Percentiles rank a stretch among this genome's conserved stretches.
Conservation (phyloP, 768 basidiomycete species). For the Pleurotus giganteus region DNA sequence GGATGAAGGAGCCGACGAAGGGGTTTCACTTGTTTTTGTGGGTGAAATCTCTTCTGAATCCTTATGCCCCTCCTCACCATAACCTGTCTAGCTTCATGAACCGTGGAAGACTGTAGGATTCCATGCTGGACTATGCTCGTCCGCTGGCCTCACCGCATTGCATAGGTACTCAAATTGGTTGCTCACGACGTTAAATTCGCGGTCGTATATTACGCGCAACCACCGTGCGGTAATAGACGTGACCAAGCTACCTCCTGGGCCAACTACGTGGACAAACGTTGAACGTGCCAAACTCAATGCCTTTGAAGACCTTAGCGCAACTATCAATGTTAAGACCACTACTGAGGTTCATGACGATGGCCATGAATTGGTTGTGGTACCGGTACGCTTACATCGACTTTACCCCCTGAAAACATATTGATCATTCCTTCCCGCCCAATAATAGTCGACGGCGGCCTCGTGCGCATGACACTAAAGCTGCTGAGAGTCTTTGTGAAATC, state of each 20-base stretch:
- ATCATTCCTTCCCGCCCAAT: too few species aligned
- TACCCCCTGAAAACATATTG: too few species aligned
- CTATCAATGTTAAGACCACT: conserved; percentile 7
- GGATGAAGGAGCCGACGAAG: conserved; percentile 4
- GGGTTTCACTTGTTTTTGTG: conserved; percentile 11
- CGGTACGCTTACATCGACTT: too few species aligned
- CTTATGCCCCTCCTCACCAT: too few species aligned
- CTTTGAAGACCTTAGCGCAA: neutral
- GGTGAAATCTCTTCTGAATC: neutral
- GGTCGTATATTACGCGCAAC: neutral
- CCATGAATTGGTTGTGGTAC: conserved; percentile 3
- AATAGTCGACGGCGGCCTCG: too few species aligned
- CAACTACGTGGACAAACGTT: neutral
- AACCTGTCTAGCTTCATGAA: neutral
- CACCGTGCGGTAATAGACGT: neutral
- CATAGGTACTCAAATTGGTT: conserved; percentile 10
- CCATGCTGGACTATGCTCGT: neutral
- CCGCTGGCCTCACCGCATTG: neutral
- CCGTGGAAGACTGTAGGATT: neutral
- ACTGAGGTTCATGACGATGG: conserved; percentile 2
- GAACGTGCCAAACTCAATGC: neutral
- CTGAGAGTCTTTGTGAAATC: too few species aligned
- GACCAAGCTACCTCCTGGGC: neutral
- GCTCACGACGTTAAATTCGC: conserved; percentile 8
- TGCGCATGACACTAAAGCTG: too few species aligned